Conservation (phyloP, 2,329 filamentous ascomycete genomes). For the Triangularia setosa region DNA sequence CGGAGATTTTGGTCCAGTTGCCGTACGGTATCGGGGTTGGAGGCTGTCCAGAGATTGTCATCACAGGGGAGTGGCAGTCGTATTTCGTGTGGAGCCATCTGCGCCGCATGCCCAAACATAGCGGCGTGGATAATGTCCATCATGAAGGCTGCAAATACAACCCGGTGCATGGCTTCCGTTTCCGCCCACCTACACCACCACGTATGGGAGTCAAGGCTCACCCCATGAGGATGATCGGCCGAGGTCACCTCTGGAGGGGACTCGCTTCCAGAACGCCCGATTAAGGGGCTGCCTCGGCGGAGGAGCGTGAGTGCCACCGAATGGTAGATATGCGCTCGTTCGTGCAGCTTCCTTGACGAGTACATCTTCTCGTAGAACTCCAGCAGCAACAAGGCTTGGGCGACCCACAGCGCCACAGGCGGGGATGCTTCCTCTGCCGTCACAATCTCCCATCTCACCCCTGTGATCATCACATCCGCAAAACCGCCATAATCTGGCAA, state of each 20-base stretch:
- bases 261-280: conserved; percentile 73
- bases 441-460: conserved; percentile 78
- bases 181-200: conserved; percentile 90
- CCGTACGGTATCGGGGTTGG: conserved; percentile 71
- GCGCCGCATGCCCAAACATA: conserved; percentile 86
- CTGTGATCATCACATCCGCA: conserved; percentile 61
- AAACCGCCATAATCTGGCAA: conserved; percentile 44
- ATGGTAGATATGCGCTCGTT: conserved; percentile 86
- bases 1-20: conserved; percentile 72
- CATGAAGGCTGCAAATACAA: conserved; percentile 85
- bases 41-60: conserved; percentile 80
- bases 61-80: conserved; percentile 82
- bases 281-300: conserved; percentile 78
- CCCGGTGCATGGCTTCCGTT: conserved; percentile 79
- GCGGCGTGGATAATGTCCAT: conserved; percentile 85
- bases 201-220: conserved; percentile 38
- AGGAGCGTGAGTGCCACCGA: conserved; percentile 81
- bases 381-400: conserved; percentile 76
- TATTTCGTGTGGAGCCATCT: conserved; percentile 90
- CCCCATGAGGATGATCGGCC: conserved; percentile 35
- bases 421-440: conserved; percentile 77
- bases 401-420: conserved; percentile 82
- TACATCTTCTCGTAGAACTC: conserved; percentile 94
- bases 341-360: conserved; percentile 75
- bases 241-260: conserved; percentile 62